Evolutionary conservation across 2,329 filamentous ascomycete genomes (phyloP), one percentile per base, ranked within the genome.

Genomic region (Plectosphaerella cucumerina): DNA sequence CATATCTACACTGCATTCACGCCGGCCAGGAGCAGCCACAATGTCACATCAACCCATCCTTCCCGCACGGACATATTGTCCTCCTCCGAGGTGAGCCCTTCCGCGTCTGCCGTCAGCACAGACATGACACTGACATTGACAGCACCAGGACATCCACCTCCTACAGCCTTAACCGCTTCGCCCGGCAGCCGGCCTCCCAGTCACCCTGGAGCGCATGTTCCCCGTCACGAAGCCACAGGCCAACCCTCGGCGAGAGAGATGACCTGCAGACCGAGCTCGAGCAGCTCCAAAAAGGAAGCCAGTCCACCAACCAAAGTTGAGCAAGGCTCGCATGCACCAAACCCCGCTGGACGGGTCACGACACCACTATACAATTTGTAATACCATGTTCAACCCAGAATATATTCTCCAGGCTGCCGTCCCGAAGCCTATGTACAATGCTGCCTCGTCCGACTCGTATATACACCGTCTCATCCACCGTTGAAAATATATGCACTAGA

Each of bases 91-190:
- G 26, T 31, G 9, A 31, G 26, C 43, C 12, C 17, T 37, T 15
- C 15, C 26, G n/a, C 21, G 6, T 15, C 31, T 47, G 4, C 44
- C 33, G 15, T 9, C 22, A 35, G n/a, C n/a, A n/a, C n/a, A n/a
- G 14, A 5, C 22, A 33, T 22, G n/a, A 26, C 33, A 35, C 43
- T 53, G 46, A 49, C 46, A 20, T n/a, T 12, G 11, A 39, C 49
- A 49, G 22, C 41, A 44, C 45, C 39, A 53, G 51, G 2, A 8
- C 23, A 26, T 43, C 18, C 43, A 12, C 17, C 6, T 14, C 43
- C 14, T 53, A 53, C 44, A 55, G 46, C 44, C 31, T 55, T 17
- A 48, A 43, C 44, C 53, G 51, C 20, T 55, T 49, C 47, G 18
- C 44, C n/a, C 39, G 4, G 23, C 49, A 44, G 43, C 35, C 46